A percentile compares a stretch with the other conserved stretches of the same genome.
These are phyloP conservation scores for Neonectria punicea DNA, from an alignment of 2,329 filamentous ascomycete species.

Conservation along the genomic window DNA sequence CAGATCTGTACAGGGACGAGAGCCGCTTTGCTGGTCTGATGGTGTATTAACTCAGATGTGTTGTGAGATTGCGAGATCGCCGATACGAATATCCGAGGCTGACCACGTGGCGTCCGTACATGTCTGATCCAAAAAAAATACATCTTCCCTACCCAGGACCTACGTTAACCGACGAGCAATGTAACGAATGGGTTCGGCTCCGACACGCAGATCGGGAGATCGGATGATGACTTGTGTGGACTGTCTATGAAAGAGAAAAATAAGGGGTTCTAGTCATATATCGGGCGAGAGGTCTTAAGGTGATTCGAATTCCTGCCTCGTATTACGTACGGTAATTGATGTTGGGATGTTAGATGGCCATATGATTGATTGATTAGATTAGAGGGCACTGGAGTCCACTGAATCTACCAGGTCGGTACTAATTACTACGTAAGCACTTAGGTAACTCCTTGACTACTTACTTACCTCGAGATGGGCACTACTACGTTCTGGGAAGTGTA, in stretches of 20 bases:
- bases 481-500: no score
- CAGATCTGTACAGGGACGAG: not conserved
- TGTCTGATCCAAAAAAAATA: not conserved
- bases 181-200: constrained; percentile 11
- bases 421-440: no score
- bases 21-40: not conserved
- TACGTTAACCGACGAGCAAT: not conserved
- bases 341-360: not conserved
- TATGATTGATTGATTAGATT: constrained; percentile 6
- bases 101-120: constrained; percentile 4
- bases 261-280: not conserved
- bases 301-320: not conserved
- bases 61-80: not conserved
- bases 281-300: not conserved
- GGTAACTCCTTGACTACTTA: no score
- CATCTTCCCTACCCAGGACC: not conserved
- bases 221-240: not conserved
- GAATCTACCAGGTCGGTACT: not conserved
- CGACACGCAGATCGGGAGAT: constrained; percentile 20
- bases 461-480: no score
- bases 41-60: not conserved
- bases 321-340: not conserved
- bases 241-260: not conserved
- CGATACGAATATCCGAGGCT: constrained; percentile 4
- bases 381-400: not conserved